Evolutionary conservation across 192 early-diverging fungal genomes (phyloP), one percentile per base, ranked within the genome.

Genomic region (Coemansia biformis): DNA sequence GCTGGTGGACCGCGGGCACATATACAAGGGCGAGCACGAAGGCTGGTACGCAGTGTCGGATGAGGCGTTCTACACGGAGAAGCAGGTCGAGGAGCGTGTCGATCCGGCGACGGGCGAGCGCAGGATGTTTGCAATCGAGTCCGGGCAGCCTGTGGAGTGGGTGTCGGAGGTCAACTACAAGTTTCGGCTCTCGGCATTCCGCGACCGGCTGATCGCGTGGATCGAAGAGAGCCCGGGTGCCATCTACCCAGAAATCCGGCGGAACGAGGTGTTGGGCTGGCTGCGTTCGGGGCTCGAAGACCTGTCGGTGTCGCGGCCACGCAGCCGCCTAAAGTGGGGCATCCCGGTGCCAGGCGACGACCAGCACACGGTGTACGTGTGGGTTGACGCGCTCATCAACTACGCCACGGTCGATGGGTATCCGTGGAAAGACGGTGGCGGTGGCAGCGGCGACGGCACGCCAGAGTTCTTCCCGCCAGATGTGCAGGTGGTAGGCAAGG

Each of bases 31-130:
- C 16, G 61, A 65, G 36, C 90, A 98, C 39, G 79, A 84, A 37
- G 95, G 95, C 21, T 98, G 92, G 91, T 98, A 98, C 67, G 84
- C 87, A 1, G 82, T 98, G 5, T 94, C 93, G 11, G 95, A 98
- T 57, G 95, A 98, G 71, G 87, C 90, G 0, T 98, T 92, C 54
- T 91, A 92, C 53, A 75, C 89, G 0, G 61, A 66, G 10, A 65
- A 66, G 1, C 88, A 92, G 59, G 79, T 92, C 0, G 81, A 88
- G 43, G 78, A 86, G 53, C 69, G 81, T 16, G 37, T 48, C 0
- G 78, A 81, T 44, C 30, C 37, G 10, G 48, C 35, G 23, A 45
- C 55, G 5, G 59, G 51, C 14, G 38, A 32, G 16, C 48, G 34
- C 8, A 43, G 31, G 0, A 64, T 42, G 57, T 53, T 57, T 39